Conservation (phyloP, 148 eudicot species). For the Camellia granthamiana region DNA sequence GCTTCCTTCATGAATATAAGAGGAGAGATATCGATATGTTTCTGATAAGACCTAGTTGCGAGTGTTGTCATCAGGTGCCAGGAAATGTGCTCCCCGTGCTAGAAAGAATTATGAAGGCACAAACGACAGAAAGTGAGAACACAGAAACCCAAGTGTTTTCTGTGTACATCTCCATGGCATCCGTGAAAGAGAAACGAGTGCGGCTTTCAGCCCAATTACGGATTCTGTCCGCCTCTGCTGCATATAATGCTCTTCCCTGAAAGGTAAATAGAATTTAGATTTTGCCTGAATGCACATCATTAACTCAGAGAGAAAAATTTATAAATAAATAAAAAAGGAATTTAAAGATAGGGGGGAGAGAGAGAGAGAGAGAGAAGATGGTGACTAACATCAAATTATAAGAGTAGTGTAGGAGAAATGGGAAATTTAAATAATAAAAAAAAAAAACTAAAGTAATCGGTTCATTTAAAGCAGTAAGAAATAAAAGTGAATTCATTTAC, state of each 20-base stretch:
- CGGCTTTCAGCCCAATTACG: constrained; percentile 99
- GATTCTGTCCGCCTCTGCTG: constrained; percentile 91
- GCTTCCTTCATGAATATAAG: neutral
- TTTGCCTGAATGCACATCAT: neutral
- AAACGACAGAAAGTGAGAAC: constrained; percentile 92
- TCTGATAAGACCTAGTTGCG: neutral
- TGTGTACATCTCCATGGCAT: constrained; percentile 99
- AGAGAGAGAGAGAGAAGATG: too few relatives aligned
- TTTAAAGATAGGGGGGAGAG: neutral
- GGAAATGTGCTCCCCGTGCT: constrained; percentile 62
- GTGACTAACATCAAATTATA: too few relatives aligned
- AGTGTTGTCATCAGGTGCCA: constrained; percentile 44
- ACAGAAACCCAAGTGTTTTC: constrained; percentile 97
- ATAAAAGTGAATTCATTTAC: neutral
- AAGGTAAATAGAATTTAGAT: constrained; percentile 3
- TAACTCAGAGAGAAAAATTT: neutral
- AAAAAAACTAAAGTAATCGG: too few relatives aligned
- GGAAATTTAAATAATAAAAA: too few relatives aligned
- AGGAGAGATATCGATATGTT: neutral
- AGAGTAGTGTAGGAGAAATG: too few relatives aligned
- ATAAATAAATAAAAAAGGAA: neutral
- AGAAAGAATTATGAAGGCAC: constrained; percentile 94
- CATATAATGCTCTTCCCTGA: constrained; percentile 95
- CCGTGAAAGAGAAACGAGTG: constrained; percentile 87
- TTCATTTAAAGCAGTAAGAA: neutral